These are phyloP conservation scores for Ganoderma resinaceum DNA, from an alignment of 1,284 basidiomycete genomes.

Conservation along the genomic window DNA sequence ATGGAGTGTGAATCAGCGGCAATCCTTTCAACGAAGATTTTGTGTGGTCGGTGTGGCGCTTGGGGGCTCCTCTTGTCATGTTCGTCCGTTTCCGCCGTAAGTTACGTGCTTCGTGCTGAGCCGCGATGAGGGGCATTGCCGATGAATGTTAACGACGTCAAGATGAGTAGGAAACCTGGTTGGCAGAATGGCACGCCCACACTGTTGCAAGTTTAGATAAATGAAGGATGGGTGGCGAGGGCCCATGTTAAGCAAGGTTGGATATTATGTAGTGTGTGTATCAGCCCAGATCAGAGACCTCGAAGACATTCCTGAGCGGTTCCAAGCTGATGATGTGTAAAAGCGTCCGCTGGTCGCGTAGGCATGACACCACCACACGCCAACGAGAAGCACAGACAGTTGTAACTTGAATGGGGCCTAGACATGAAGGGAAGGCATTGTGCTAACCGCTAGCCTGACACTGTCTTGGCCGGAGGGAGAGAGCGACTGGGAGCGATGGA, in stretches of 20 bases:
- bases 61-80: too few relatives aligned
- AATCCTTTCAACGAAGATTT: neutral
- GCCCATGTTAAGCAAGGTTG: slow-evolving; percentile 11
- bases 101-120: neutral
- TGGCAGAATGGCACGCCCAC: neutral
- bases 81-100: neutral
- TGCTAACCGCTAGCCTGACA: slow-evolving; percentile 1
- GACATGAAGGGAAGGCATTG: slow-evolving; percentile 22
- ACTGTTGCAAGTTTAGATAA: neutral
- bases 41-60: slow-evolving; percentile 4
- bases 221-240: neutral
- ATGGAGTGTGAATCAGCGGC: neutral
- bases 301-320: slow-evolving; percentile 16
- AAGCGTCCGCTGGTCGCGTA: slow-evolving; percentile 14
- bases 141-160: neutral
- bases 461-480: neutral
- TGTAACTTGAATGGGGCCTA: slow-evolving; percentile 3
- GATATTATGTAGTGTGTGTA: slow-evolving; percentile 4
- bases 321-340: slow-evolving; percentile 15
- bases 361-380: slow-evolving; percentile 3
- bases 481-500: neutral
- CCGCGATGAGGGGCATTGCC: neutral
- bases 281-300: slow-evolving; percentile 17
- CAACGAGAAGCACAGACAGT: slow-evolving; percentile 9
- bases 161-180: neutral